Conservation (phyloP, 176 grass and related monocot species). For the Triticum timopheevii region DNA sequence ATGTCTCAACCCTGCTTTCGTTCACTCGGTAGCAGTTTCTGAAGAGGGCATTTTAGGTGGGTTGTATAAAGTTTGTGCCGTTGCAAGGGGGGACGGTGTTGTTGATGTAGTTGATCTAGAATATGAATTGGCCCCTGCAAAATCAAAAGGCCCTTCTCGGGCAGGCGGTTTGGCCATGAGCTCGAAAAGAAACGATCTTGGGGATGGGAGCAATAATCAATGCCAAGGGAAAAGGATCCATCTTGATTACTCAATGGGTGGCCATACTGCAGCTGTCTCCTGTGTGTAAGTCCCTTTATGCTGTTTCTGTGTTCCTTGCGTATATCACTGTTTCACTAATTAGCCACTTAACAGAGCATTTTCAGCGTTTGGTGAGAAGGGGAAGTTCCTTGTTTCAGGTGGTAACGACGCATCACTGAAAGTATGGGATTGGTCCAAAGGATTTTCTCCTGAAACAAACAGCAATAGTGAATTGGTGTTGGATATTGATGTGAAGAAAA, state of each 20-base stretch:
- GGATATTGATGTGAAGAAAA: slow-evolving; percentile 80
- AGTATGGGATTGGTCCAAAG: slow-evolving; percentile 91
- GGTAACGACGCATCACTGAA: slow-evolving; percentile 90
- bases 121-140: slow-evolving; percentile 52
- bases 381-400: slow-evolving; percentile 86
- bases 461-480: slow-evolving; percentile 52
- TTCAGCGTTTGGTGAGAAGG: slow-evolving; percentile 85
- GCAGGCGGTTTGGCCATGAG: slow-evolving; percentile 22
- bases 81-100: slow-evolving; percentile 88
- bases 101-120: slow-evolving; percentile 89
- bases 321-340: slow-evolving; percentile 32
- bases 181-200: slow-evolving; percentile 45
- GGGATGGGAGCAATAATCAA: slow-evolving; percentile 42
- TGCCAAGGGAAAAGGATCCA: slow-evolving; percentile 58
- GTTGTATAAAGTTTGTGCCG: slow-evolving; percentile 78
- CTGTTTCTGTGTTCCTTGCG: background rate
- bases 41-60: slow-evolving; percentile 64
- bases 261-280: slow-evolving; percentile 81
- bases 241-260: slow-evolving; percentile 70
- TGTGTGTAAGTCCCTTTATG: slow-evolving; percentile 73
- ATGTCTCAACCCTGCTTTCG: slow-evolving; percentile 93
- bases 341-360: slow-evolving; percentile 63
- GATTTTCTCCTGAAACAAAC: slow-evolving; percentile 62
- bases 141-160: slow-evolving; percentile 46
- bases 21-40: slow-evolving; percentile 80